phyloP scores from a whole-genome alignment of 768 basidiomycete species.

The Piloderma croceum region DNA sequence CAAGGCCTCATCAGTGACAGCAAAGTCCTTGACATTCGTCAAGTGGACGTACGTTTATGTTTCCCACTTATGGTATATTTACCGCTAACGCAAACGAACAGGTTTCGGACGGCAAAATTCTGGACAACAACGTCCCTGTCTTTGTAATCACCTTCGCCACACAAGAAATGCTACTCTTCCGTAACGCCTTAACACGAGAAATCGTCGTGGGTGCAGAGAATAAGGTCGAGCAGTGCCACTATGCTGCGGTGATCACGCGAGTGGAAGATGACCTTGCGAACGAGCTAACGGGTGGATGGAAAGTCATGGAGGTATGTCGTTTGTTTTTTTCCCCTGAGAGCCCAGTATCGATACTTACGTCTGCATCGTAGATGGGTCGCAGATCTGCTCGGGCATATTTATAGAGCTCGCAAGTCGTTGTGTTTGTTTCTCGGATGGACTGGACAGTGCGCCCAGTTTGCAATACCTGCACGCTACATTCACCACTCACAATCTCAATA shows the following conservation, averaged over 20 bases:
- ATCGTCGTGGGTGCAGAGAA: slow-evolving; percentile 83
- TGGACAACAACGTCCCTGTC: slow-evolving; percentile 86
- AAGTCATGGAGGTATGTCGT: slow-evolving; percentile 81
- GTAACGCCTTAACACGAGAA: slow-evolving; percentile 85
- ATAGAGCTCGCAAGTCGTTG: slow-evolving; percentile 20
- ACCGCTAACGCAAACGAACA: slow-evolving; percentile 22
- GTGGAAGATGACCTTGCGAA: slow-evolving; percentile 84
- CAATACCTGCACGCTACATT: no score
- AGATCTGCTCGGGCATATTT: slow-evolving; percentile 47
- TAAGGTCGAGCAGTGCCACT: slow-evolving; percentile 88
- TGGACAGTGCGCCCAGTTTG: no score
- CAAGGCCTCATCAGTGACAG: slow-evolving; percentile 91
- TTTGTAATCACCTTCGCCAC: slow-evolving; percentile 90
- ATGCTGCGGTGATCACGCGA: slow-evolving; percentile 87
- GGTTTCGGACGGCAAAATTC: slow-evolving; percentile 81
- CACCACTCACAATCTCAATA: no score
- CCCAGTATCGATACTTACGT: slow-evolving; percentile 3
- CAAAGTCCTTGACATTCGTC: slow-evolving; percentile 92
- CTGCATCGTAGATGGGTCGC: slow-evolving; percentile 40
- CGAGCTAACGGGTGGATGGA: slow-evolving; percentile 96
- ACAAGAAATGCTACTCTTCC: slow-evolving; percentile 90
- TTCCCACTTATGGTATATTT: slow-evolving; percentile 2
- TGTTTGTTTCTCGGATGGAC: no score
- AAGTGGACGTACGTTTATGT: slow-evolving; percentile 76
- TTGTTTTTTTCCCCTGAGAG: background rate